These are phyloP conservation scores for Xylaria grammica DNA, from an alignment of 495 filamentous ascomycete species.

Conservation along the genomic window DNA sequence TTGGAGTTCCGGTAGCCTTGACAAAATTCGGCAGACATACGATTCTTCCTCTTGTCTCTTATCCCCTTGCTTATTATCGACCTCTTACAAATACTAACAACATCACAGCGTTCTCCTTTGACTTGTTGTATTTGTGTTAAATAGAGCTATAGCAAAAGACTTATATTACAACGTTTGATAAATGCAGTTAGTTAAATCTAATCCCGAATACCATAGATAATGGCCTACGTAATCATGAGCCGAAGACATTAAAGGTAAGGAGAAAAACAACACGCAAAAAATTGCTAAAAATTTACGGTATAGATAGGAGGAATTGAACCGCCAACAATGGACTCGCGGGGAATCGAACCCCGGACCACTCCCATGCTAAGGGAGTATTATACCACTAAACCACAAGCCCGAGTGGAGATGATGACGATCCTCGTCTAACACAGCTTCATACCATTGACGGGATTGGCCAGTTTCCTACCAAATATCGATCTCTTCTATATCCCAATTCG, in stretches of 20 bases:
- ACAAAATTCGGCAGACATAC: background rate
- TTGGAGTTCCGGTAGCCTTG: conserved; percentile 1
- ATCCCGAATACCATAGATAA: no score
- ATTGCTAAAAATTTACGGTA: background rate
- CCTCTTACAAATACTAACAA: background rate
- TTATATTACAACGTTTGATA: no score
- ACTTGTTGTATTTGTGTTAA: background rate
- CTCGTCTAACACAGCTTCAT: background rate
- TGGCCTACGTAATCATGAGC: no score
- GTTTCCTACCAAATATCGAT: background rate
- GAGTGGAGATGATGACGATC: background rate
- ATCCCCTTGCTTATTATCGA: background rate
- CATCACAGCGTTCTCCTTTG: background rate
- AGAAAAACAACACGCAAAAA: background rate
- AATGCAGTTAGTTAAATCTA: no score
- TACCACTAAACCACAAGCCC: conserved; percentile 28
- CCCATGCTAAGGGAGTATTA: conserved; percentile 38
- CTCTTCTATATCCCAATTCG: background rate
- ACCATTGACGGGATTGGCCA: no score
- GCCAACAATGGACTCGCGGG: conserved; percentile 49
- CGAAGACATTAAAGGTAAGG: background rate
- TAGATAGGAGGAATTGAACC: conserved; percentile 25
- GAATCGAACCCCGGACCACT: conserved; percentile 66
- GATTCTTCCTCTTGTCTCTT: background rate
- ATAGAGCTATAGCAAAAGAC: no score